phyloP scores from a whole-genome alignment of 352 stramenopile genomes.

The Pythium vanterpoolii region DNA sequence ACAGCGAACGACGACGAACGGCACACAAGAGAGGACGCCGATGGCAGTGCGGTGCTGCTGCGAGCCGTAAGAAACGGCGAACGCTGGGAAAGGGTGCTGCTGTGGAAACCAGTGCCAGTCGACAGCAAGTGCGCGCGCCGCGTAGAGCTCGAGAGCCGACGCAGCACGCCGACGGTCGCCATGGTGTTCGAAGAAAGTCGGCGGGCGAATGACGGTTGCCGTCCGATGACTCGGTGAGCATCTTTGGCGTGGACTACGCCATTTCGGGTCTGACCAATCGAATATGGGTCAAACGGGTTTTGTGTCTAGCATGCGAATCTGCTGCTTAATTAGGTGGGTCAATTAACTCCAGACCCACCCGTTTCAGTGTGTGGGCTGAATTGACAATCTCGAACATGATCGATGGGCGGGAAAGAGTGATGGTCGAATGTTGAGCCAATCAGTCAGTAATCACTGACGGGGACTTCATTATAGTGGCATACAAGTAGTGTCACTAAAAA shows the following conservation, averaged over 20 bases:
- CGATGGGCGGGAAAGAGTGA: slow-evolving; percentile 20
- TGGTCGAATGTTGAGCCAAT: slow-evolving; percentile 19
- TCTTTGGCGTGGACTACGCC: slow-evolving; percentile 14
- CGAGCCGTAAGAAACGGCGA: not conserved
- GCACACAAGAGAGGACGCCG: not conserved
- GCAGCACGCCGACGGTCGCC: slow-evolving; percentile 23
- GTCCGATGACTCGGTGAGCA: slow-evolving; percentile 3
- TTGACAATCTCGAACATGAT: slow-evolving; percentile 27
- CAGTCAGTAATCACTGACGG: not conserved
- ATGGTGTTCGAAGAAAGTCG: slow-evolving; percentile 7
- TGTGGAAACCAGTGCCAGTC: not conserved
- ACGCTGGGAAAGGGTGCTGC: slow-evolving; percentile 1
- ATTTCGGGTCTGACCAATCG: not conserved
- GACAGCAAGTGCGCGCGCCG: slow-evolving; percentile 17
- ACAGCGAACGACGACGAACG: slow-evolving; percentile 23
- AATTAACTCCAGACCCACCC: slow-evolving; percentile 6
- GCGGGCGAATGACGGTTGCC: slow-evolving; percentile 10
- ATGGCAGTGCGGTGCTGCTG: not conserved
- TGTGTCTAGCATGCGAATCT: not conserved
- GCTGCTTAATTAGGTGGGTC: no score
- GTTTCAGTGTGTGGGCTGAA: not conserved
- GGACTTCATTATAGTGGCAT: slow-evolving; percentile 1
- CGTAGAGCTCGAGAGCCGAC: slow-evolving; percentile 22
- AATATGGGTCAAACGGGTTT: slow-evolving; percentile 1
- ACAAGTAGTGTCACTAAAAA: slow-evolving; percentile 10